phyloP scores from a whole-genome alignment of 2,329 filamentous ascomycete genomes.

The Cladosporium sp. region DNA sequence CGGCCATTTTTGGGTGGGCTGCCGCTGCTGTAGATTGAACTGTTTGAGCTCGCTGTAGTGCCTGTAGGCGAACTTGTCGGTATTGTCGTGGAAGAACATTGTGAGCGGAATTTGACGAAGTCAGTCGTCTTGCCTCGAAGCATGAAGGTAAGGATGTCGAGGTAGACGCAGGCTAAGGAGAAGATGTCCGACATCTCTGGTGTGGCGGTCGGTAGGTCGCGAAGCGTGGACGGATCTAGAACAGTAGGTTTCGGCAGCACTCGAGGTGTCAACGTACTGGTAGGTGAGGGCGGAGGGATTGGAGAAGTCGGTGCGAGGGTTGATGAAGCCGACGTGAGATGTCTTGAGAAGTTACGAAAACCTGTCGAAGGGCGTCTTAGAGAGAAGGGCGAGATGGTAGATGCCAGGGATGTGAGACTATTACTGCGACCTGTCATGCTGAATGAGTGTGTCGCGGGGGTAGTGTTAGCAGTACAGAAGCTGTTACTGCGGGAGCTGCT shows the following conservation, averaged over 20 bases:
- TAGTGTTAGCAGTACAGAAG: conserved; percentile 21
- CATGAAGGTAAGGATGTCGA: conserved; percentile 67
- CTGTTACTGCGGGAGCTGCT: conserved; percentile 29
- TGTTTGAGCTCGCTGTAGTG: not conserved
- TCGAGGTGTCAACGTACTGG: conserved; percentile 12
- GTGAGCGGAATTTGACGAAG: conserved; percentile 60
- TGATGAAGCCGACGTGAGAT: conserved; percentile 9
- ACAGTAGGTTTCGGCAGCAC: conserved; percentile 29
- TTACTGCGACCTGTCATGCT: conserved; percentile 16
- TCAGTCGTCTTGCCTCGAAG: conserved; percentile 63
- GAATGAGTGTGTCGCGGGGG: conserved; percentile 18
- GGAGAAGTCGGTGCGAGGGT: conserved; percentile 9
- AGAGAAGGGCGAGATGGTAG: conserved; percentile 12
- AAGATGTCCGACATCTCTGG: conserved; percentile 61
- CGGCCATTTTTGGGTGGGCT: not conserved
- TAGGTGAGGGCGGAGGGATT: conserved; percentile 14
- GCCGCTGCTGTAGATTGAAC: conserved; percentile 4
- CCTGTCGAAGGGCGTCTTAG: conserved; percentile 20
- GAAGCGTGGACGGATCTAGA: conserved; percentile 40
- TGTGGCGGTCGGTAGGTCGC: conserved; percentile 33
- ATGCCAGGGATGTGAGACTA: conserved; percentile 18
- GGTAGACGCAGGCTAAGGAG: conserved; percentile 67
- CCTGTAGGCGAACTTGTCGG: not conserved
- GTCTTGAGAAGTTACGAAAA: conserved; percentile 26
- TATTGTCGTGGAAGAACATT: conserved; percentile 21